phyloP scores from a whole-genome alignment of 2,329 filamentous ascomycete genomes.

The Ophiostoma populinum region DNA sequence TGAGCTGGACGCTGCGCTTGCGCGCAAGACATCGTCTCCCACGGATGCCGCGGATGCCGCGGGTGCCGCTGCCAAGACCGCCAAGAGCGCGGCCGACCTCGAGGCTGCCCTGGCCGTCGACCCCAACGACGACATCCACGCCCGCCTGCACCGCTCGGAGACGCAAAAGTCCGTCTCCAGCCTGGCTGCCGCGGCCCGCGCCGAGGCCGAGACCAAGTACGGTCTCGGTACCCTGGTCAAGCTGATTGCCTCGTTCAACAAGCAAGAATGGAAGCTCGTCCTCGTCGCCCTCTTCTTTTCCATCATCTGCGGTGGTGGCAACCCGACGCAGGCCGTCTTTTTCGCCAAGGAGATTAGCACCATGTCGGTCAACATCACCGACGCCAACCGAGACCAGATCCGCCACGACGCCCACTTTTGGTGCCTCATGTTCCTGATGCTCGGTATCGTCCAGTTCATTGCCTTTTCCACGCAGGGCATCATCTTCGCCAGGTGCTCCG shows the following conservation, averaged over 20 bases:
- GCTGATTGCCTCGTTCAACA: slow-evolving; percentile 68
- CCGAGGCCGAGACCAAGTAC: slow-evolving; percentile 36
- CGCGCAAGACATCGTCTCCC: slow-evolving; percentile 26
- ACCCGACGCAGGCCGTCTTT: slow-evolving; percentile 48
- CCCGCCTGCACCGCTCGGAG: slow-evolving; percentile 36
- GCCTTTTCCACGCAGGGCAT: slow-evolving; percentile 52
- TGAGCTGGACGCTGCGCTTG: slow-evolving; percentile 34
- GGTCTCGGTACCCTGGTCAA: slow-evolving; percentile 60
- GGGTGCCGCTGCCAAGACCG: not conserved
- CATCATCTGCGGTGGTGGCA: slow-evolving; percentile 62
- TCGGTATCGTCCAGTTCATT: slow-evolving; percentile 57
- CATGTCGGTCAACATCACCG: slow-evolving; percentile 18
- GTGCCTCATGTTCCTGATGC: slow-evolving; percentile 75
- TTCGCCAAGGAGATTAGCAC: slow-evolving; percentile 76
- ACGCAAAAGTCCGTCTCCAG: slow-evolving; percentile 51
- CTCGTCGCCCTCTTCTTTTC: slow-evolving; percentile 54
- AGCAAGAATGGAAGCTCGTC: slow-evolving; percentile 54
- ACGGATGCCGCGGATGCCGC: slow-evolving; percentile 11
- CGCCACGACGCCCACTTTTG: slow-evolving; percentile 66
- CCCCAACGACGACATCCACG: slow-evolving; percentile 43
- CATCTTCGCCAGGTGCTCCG: slow-evolving; percentile 71
- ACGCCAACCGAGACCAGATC: slow-evolving; percentile 34
- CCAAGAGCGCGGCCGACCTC: not conserved
- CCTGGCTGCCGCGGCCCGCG: slow-evolving; percentile 41
- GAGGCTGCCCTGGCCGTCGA: slow-evolving; percentile 27